Percentiles rank a stretch among this genome's conserved stretches.
phyloP scores from a whole-genome alignment of 1,284 basidiomycete genomes.

The Cryptococcus sp. region DNA sequence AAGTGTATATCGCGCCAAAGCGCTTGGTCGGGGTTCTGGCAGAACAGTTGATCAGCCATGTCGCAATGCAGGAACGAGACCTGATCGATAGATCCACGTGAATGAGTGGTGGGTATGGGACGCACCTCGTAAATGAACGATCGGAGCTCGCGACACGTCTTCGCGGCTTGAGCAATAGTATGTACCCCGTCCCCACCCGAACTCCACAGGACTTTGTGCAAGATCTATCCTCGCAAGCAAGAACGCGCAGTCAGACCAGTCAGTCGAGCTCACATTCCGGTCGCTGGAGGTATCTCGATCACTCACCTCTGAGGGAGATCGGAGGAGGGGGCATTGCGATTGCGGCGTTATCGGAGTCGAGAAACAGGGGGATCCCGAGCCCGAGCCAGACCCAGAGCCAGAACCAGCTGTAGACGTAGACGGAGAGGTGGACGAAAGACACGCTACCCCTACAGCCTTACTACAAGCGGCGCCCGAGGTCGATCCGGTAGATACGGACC shows the following conservation, averaged over 20 bases:
- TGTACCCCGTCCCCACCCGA: slow-evolving; percentile 24
- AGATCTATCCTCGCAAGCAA: slow-evolving; percentile 23
- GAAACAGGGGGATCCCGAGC: neutral
- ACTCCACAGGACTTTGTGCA: slow-evolving; percentile 34
- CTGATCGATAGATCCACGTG: neutral
- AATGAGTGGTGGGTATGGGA: neutral
- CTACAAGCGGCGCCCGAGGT: no score
- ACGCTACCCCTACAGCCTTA: no score
- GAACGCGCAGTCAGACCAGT: neutral
- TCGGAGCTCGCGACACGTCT: slow-evolving; percentile 35
- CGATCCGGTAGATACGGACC: no score
- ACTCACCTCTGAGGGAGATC: slow-evolving; percentile 19
- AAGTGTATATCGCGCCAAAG: slow-evolving; percentile 45
- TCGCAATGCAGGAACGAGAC: neutral
- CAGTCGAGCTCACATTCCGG: neutral
- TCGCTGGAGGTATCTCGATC: neutral
- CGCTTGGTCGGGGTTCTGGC: slow-evolving; percentile 39
- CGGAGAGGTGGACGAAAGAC: neutral
- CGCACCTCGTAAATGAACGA: slow-evolving; percentile 43
- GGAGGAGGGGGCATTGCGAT: slow-evolving; percentile 5
- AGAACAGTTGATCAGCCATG: neutral
- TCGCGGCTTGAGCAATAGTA: slow-evolving; percentile 24
- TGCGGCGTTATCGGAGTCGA: slow-evolving; percentile 1
- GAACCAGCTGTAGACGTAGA: neutral
- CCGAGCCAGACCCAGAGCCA: neutral